Evolutionary conservation across 164 flowering plant species (phyloP), one percentile per base, ranked within the genome.

Genomic region (Berberis thunbergii): DNA sequence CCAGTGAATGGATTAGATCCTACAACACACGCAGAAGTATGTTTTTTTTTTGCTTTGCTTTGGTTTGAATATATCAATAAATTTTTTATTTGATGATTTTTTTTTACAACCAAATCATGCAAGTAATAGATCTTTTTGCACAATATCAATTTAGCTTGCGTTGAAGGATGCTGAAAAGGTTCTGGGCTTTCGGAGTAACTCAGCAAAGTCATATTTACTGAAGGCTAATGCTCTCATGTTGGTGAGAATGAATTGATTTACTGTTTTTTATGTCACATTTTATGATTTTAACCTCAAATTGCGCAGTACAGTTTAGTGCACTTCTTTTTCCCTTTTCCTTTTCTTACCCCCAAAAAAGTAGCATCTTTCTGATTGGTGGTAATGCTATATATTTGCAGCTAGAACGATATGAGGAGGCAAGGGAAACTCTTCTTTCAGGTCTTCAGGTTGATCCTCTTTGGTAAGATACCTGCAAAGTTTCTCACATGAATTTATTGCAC

Each of bases 141-240:
- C 55, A 12, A 26, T 52, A 49, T 45, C 59, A 64, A 57, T 49
- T 54, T 75, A 91, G 99, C 93, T 87, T 76, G 97, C 96, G 56
- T 64, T 91, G 44, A 95, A 91, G 84, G 97, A 95, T 82, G 96
- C 96, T 43, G 96, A 91, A 68, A 91, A 86, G 81, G 76, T 86
- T 67, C 65, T 85, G 72, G 77, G 54, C 66, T 52, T 77, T 8
- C 79, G 55, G 54, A 77, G 67, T 68, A 77, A 82, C 74, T 77
- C 82, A n/a, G 64, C 84, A 39, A 86, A 74, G 70, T 59, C 96
- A 43, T 82, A 87, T 76, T 76, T 80, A 66, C 72, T 89, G 70
- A 86, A 85, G 75, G 91, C 96, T 65, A 75, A 74, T 72, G 86
- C 96, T 46, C 85, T 91, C 39, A 72, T 84, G 40, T 68, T 91